Conservation (phyloP, 2,329 filamentous ascomycete species). For the Ambrosiella beaveri region DNA sequence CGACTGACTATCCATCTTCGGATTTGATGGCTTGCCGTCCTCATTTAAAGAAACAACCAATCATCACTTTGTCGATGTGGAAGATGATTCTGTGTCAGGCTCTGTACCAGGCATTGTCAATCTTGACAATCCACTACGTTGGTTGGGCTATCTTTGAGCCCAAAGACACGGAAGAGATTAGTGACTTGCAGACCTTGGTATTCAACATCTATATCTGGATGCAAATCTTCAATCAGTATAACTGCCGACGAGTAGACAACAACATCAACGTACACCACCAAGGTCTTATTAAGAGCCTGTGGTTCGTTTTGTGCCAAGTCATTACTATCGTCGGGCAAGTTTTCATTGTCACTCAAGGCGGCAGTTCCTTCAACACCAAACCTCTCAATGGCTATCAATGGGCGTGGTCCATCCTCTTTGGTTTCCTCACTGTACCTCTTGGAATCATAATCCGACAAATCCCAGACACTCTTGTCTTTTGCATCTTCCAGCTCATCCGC, state of each 20-base stretch:
- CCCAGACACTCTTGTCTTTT: conserved; percentile 21
- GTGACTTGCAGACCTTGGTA: conserved; percentile 39
- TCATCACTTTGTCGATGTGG: conserved; percentile 57
- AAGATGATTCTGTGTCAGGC: conserved; percentile 49
- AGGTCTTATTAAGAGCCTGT: conserved; percentile 54
- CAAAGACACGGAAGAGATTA: conserved; percentile 22
- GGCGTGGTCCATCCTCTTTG: conserved; percentile 53
- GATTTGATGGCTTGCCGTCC: conserved; percentile 19
- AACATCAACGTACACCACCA: conserved; percentile 65
- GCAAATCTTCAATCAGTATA: conserved; percentile 56
- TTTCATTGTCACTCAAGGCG: conserved; percentile 56
- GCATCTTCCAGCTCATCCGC: conserved; percentile 17
- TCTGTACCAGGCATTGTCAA: conserved; percentile 40
- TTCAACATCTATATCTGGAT: conserved; percentile 59
- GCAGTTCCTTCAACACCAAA: conserved; percentile 45
- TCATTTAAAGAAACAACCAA: conserved; percentile 45
- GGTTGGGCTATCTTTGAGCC: conserved; percentile 34
- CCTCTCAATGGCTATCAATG: conserved; percentile 47
- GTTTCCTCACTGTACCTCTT: conserved; percentile 49
- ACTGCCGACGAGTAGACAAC: conserved; percentile 46
- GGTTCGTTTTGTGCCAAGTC: conserved; percentile 53
- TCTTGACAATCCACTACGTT: conserved; percentile 43
- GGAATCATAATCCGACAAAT: conserved; percentile 26
- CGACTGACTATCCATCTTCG: conserved; percentile 23
- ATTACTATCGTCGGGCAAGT: conserved; percentile 54